Base-by-base conservation (phyloP, 208 protist species). In the Phytomonas sp. region DNA sequence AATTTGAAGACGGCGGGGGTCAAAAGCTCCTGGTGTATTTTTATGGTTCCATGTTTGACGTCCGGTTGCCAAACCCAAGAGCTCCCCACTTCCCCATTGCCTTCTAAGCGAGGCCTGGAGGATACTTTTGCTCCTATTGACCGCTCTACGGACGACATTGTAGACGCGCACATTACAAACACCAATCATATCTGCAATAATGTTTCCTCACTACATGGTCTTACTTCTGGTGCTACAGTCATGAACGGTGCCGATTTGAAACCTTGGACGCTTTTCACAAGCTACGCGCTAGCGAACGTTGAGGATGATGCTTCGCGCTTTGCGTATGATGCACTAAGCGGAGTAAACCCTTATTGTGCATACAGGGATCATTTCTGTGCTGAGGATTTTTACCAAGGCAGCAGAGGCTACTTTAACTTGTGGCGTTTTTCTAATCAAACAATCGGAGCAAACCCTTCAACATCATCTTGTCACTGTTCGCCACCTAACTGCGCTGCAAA, bases 401-500 rank as follows among this genome's bases (percentile, higher is more conserved):
- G 40, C 3, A 49, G 40, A 49, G 12, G 6, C 40, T 19, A 10
- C 40, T 49, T 49, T 16, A 49, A 49, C 40, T 49, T 49, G 14
- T 2, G 40, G 40, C 1, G 40, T 3, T 16, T 19, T 49, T 23
- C 40, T 16, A 10, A 10, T 49, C 1, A 49, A 49, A 49, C 40
- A 12, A 12, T 19, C 19, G 40, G 40, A 16, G 40, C 40, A 12
- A 12, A 49, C 40, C 40, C 40, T 19, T 49, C 40, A 12, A 19
- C 40, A 12, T 49, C 12, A 16, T 12, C 12, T 49, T 3, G 40
- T 12, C 40, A 23, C 12, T 19, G 40, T 16, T 52, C 66, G 66
- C 42, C 29, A 33, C 29, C 67, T 16, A n/a, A 60, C 63, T 26
- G 6, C 60, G 49, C 34, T 64, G 59, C 32, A 67, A 8, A 67